A percentile compares a stretch with the other conserved stretches of the same genome.
These are phyloP conservation scores for Sorghum bicolor DNA, from an alignment of 176 grass and related monocot species.

Conservation along the genomic window DNA sequence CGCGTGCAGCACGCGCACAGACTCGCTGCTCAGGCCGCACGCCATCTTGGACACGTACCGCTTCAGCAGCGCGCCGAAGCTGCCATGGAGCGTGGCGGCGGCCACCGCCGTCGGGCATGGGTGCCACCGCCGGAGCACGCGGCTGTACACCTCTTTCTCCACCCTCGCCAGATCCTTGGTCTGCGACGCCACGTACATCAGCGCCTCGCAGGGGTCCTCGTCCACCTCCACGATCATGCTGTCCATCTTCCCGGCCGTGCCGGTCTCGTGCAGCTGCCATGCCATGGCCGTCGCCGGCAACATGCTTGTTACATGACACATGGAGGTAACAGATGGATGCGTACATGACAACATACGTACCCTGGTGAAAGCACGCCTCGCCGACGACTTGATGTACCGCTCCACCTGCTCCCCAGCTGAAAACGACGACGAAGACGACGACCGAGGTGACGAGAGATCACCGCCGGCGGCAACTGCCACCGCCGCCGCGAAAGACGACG, in stretches of 20 bases:
- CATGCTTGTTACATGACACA: too few relatives aligned
- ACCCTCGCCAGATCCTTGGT: constrained; percentile 49
- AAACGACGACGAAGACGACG: not conserved
- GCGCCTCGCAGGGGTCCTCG: constrained; percentile 57
- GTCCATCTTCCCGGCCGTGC: constrained; percentile 39
- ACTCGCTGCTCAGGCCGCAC: constrained; percentile 47
- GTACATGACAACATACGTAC: not conserved
- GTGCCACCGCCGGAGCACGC: constrained; percentile 53
- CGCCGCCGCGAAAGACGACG: not conserved
- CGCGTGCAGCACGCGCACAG: constrained; percentile 40
- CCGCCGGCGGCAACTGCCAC: not conserved
- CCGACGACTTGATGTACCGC: constrained; percentile 50
- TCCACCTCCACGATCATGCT: constrained; percentile 85
- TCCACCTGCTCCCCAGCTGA: constrained; percentile 28
- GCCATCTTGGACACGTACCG: constrained; percentile 37
- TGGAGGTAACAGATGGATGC: not conserved
- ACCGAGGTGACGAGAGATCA: not conserved
- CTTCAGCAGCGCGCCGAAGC: constrained; percentile 46
- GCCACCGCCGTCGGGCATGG: constrained; percentile 48
- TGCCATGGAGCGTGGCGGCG: constrained; percentile 46
- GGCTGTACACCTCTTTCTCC: constrained; percentile 53
- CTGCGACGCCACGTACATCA: constrained; percentile 46
- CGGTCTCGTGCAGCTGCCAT: constrained; percentile 38
- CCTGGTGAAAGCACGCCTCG: constrained; percentile 57
- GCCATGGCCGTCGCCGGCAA: not conserved